These are phyloP conservation scores for Trichoderma atrobrunneum DNA, from an alignment of 2,329 filamentous ascomycete genomes.

Conservation along the genomic window DNA sequence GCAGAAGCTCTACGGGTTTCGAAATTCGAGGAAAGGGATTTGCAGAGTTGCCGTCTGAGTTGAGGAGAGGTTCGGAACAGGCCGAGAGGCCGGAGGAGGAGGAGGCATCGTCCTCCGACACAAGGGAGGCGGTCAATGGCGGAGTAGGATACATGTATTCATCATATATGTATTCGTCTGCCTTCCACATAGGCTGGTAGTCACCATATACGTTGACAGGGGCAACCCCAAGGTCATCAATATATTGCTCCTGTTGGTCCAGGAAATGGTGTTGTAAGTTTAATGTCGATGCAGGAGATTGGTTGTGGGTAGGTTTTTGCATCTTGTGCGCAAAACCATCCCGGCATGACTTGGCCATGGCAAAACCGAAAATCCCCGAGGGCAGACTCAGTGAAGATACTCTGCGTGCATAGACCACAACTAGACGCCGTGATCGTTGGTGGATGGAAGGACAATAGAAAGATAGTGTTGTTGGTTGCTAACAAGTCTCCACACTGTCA, in stretches of 20 bases:
- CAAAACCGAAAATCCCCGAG: neutral
- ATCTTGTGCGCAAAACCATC: neutral
- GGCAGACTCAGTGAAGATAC: neutral
- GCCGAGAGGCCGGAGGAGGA: neutral
- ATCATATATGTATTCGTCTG: neutral
- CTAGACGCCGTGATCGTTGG: neutral
- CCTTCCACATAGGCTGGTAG: no score
- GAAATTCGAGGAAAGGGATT: slow-evolving; percentile 51
- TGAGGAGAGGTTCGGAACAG: neutral
- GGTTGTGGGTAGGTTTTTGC: neutral
- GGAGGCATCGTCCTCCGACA: neutral
- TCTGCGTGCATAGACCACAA: neutral
- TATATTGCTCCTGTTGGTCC: neutral
- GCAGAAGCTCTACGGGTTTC: slow-evolving; percentile 55
- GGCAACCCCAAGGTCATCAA: neutral
- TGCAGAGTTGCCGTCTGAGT: neutral
- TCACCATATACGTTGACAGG: neutral
- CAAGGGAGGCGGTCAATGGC: neutral
- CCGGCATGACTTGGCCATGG: neutral
- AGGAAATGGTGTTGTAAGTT: neutral
- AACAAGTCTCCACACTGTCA: neutral
- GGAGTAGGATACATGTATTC: slow-evolving; percentile 6
- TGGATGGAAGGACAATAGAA: slow-evolving; percentile 1
- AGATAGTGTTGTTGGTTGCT: neutral
- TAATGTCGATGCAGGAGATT: neutral